Conservation (phyloP, 164 flowering plant species). For the Stephania japonica region DNA sequence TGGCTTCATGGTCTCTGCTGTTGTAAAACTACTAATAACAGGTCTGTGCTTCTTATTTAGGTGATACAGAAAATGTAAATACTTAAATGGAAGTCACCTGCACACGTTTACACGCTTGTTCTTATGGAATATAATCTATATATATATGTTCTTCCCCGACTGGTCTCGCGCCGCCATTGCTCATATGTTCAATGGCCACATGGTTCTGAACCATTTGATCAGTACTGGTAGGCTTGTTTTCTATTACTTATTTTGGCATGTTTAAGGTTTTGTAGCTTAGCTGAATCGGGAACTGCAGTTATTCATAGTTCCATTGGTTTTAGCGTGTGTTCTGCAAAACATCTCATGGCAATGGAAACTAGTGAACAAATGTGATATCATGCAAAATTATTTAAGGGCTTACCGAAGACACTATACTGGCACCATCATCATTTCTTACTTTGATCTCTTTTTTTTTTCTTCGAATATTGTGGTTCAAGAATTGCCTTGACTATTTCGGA, state of each 20-base stretch:
- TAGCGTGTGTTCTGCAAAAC: background rate
- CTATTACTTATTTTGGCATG: no score
- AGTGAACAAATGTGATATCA: no score
- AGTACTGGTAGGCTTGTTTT: background rate
- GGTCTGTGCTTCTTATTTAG: background rate
- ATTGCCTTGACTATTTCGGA: no score
- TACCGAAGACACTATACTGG: no score
- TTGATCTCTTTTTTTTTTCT: no score
- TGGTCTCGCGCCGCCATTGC: background rate
- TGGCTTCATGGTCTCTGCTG: slow-evolving; percentile 8
- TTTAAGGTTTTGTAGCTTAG: background rate
- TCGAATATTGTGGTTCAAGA: no score
- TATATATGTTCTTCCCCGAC: background rate
- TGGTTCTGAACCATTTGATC: background rate
- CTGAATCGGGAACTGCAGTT: background rate
- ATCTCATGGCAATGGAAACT: no score
- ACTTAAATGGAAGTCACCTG: background rate
- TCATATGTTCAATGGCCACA: background rate
- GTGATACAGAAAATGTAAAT: slow-evolving; percentile 3
- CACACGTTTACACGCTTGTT: slow-evolving; percentile 10
- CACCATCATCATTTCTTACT: no score
- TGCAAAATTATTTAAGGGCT: no score
- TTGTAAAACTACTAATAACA: background rate
- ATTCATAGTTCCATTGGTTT: background rate
- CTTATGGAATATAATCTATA: background rate